phyloP scores from a whole-genome alignment of 177 flowering plant genomes.

The Vitis hybrid region DNA sequence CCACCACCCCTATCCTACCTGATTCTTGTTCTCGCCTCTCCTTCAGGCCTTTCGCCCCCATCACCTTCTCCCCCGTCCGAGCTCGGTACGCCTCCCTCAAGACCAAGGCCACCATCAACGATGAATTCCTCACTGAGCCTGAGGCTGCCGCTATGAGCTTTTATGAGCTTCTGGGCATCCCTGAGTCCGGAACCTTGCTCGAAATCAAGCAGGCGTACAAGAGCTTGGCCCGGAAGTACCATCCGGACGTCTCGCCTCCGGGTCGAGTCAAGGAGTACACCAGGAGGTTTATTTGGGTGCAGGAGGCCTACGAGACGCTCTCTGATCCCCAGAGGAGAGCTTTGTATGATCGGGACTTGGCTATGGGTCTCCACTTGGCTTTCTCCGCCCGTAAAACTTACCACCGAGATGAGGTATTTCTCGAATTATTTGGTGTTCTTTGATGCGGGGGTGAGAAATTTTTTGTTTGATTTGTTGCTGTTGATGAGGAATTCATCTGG shows the following conservation, averaged over 20 bases:
- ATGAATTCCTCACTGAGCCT: constrained; percentile 11
- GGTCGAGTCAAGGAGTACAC: constrained; percentile 75
- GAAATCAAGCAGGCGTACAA: constrained; percentile 94
- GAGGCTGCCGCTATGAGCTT: constrained; percentile 35
- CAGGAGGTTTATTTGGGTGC: constrained; percentile 69
- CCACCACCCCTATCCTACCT: too few relatives aligned
- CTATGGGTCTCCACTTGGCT: constrained; percentile 63
- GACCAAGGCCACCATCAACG: constrained; percentile 25
- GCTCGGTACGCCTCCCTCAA: constrained; percentile 11
- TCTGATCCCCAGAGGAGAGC: constrained; percentile 74
- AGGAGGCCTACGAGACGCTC: constrained; percentile 91
- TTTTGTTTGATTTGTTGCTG: not conserved
- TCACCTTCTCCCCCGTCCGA: constrained; percentile 1
- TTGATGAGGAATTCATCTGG: not conserved
- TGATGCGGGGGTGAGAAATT: not conserved
- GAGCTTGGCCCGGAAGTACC: constrained; percentile 80
- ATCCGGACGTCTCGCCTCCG: constrained; percentile 96
- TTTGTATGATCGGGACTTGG: constrained; percentile 74
- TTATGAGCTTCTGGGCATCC: constrained; percentile 77
- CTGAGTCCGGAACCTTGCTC: constrained; percentile 44
- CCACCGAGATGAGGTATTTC: constrained; percentile 47
- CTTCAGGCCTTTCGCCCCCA: not conserved
- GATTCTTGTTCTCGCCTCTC: too few relatives aligned
- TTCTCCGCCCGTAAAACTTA: constrained; percentile 58
- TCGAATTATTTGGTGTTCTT: not conserved